A percentile compares a stretch with the other conserved stretches of the same genome.
Conservation (phyloP, 2,329 filamentous ascomycete species). For the Dryadomyces quercus-mongolicae region DNA sequence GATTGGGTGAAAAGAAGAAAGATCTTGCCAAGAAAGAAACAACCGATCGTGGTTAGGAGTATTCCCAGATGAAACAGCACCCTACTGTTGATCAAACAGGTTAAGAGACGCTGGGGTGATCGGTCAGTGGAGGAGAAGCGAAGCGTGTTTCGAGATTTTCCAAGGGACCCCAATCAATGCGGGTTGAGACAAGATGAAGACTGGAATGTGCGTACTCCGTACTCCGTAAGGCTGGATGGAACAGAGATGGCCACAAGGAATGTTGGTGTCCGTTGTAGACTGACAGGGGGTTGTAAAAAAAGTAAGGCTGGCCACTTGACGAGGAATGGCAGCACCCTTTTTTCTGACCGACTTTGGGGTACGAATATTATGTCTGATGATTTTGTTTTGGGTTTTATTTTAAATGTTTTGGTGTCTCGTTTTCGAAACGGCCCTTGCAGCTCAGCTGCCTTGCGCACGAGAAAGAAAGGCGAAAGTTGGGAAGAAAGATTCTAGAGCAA, state of each 20-base stretch:
- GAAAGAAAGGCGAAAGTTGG: not conserved
- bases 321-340: not conserved
- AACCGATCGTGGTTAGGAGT: not conserved
- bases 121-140: conserved; percentile 20
- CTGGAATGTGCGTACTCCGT: no score
- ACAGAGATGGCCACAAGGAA: no score
- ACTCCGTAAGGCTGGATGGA: not conserved
- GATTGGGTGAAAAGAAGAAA: conserved; percentile 3
- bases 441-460: conserved; percentile 11
- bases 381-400: not conserved
- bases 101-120: conserved; percentile 4
- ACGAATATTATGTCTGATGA: not conserved
- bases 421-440: conserved; percentile 10
- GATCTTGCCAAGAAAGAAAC: not conserved
- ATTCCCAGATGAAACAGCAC: not conserved
- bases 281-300: not conserved
- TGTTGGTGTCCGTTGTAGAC: no score
- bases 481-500: conserved; percentile 3
- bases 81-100: not conserved
- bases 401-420: not conserved
- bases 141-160: conserved; percentile 24
- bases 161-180: conserved; percentile 17
- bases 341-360: not conserved
- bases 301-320: not conserved
- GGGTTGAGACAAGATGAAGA: no score